Evolutionary conservation across 2,329 filamentous ascomycete species (phyloP), one percentile per base, ranked within the genome.

Genomic region (Xylariaceae sp.): DNA sequence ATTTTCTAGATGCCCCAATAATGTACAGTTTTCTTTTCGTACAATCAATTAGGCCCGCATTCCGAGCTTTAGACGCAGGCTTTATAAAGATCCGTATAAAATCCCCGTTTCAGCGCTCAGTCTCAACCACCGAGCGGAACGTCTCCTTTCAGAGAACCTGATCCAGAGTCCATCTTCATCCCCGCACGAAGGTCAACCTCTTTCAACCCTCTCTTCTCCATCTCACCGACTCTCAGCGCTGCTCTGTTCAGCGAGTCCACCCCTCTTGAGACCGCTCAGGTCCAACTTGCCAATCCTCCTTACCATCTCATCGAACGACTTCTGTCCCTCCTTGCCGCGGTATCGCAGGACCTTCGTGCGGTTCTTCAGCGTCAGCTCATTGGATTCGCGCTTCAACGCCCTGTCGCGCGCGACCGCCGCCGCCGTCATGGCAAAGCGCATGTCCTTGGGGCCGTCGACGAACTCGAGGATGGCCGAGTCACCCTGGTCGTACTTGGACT

Each of bases 381-480:
- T 88, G 68, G 89, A 77, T 2, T 77, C 73, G 55, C 83, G 79
- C 45, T 85, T 81, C 11, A 85, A 73, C 52, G 73, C 70, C 58
- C 80, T 75, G 69, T 86, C 82, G 23, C 86, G 81, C 49, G 90
- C 90, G 5, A 97, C 81, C 0, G 90, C 87, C 67, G 88, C 89
- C 30, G 94, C 94, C 2, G 92, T 96, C 83, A 97, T 87, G 69
- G 91, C 90, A 77, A 97, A 97, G 39, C 92, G 89, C 79, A 96
- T 90, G 75, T 99, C 94, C 73, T 88, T 89, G 39, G 92, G 91
- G 41, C 93, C 92, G 75, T 99, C 94, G 62, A 99, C 92, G 37
- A 99, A 84, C 76, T 97, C 92, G 52, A 99, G 86, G 64, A 99
- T 92, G 18, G 94, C 93, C 39, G 88, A 92, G 64, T 87, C 84